Percentiles rank a stretch among this genome's conserved stretches.
Evolutionary conservation across 2,329 filamentous ascomycete species (phyloP).

Genomic region (Hymenoscyphus linearis): DNA sequence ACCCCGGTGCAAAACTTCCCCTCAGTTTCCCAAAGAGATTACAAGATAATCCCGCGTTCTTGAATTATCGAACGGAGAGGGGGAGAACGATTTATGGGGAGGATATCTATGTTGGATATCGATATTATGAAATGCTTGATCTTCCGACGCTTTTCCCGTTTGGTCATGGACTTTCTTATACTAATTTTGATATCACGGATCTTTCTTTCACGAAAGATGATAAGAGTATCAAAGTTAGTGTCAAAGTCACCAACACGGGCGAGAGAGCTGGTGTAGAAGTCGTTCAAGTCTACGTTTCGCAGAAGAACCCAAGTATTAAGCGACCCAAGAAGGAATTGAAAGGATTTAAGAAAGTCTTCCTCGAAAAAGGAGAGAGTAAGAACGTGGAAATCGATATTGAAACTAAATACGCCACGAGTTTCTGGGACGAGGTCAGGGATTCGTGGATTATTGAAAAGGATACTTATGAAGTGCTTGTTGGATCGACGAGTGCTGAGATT

Average conservation of each 20-base stretch:
- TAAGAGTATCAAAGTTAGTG: constrained; percentile 40
- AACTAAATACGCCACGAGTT: constrained; percentile 62
- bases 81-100: constrained; percentile 72
- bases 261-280: constrained; percentile 46
- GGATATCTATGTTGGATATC: constrained; percentile 75
- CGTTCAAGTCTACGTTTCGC: constrained; percentile 51
- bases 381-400: constrained; percentile 50
- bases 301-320: constrained; percentile 49
- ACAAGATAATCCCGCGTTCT: constrained; percentile 68
- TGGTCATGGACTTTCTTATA: constrained; percentile 76
- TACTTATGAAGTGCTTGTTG: constrained; percentile 57
- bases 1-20: constrained; percentile 70
- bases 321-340: constrained; percentile 57
- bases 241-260: constrained; percentile 63
- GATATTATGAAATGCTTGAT: constrained; percentile 70
- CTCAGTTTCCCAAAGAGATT: constrained; percentile 64
- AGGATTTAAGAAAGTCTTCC: constrained; percentile 58
- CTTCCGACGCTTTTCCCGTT: constrained; percentile 68
- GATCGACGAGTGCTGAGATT: constrained; percentile 48
- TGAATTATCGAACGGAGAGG: constrained; percentile 68
- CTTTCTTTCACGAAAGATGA: constrained; percentile 41
- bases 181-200: constrained; percentile 54
- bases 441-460: constrained; percentile 64
- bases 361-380: constrained; percentile 55
- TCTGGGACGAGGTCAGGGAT: constrained; percentile 63